Base-by-base conservation (phyloP, 1,284 basidiomycete genomes). In the Pseudozyma sp. region DNA sequence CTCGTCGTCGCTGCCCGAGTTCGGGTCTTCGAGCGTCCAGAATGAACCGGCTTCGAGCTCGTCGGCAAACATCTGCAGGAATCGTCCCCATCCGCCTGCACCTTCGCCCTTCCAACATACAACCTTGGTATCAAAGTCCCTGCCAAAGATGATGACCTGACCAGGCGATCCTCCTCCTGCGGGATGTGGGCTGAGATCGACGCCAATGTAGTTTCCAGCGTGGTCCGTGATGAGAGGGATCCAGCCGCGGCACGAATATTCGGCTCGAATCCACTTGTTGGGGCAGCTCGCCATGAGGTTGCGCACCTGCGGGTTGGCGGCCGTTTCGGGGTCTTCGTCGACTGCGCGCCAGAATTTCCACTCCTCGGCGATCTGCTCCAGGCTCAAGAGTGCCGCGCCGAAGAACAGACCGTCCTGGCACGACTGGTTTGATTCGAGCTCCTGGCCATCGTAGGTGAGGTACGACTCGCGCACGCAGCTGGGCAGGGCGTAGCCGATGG, bases 71-170 rank as follows among this genome's bases (percentile, higher is more conserved):
- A 87, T 88, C n/a, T 94, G 90, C 40, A 99, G 86, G 92, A 94
- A 99, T 80, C 91, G 91, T 37, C 92, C 96, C 96, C 97, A 99
- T 5, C 96, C 96, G 11, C 89, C 90, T 39, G 89, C 88, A 16
- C 95, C 94, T 70, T 98, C 94, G 8, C 83, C 84, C 31, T 81
- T 74, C 80, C 83, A 85, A 53, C 98, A 87, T 35, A 98, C 96
- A 43, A 97, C 93, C 85, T 99, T 99, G 29, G 94, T 93, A 85
- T 99, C 96, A 85, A 99, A 97, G 84, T 99, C 96, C 54, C 96
- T 89, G 13, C 96, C 96, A 85, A 98, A 99, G 50, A 98, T 90
- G 70, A 99, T 98, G 53, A 97, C 94, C 85, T 99, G 96, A 5
- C 96, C 97, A 52, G 89, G 87, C 2, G 89, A 85, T 49, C 94